Percentiles rank a stretch among this genome's conserved stretches.
These are phyloP conservation scores for Thermomucor indicae-seudaticae DNA, from an alignment of 371 early-diverging fungal genomes.

Conservation along the genomic window DNA sequence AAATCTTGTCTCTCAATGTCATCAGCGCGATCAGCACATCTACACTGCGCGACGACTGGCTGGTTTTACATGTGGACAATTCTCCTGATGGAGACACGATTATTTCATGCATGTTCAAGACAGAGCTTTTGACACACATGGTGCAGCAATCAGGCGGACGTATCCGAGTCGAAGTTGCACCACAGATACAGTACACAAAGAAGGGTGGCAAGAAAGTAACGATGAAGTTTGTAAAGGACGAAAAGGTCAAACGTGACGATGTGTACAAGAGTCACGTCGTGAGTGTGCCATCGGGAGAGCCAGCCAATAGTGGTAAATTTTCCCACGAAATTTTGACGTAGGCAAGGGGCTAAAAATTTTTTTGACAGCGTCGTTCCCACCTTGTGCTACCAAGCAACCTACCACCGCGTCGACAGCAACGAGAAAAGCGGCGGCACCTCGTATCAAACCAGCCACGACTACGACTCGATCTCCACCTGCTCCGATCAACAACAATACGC, in stretches of 20 bases:
- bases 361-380: constrained; percentile 49
- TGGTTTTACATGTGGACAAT: constrained; percentile 64
- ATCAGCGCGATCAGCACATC: constrained; percentile 62
- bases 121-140: constrained; percentile 75
- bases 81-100: constrained; percentile 59
- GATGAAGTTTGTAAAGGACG: constrained; percentile 79
- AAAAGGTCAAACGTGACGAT: constrained; percentile 50
- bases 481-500: background rate
- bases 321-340: background rate
- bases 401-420: constrained; percentile 6
- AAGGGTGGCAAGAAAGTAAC: constrained; percentile 72
- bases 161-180: constrained; percentile 54
- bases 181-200: constrained; percentile 65
- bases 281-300: constrained; percentile 63
- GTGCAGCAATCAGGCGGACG: constrained; percentile 52
- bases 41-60: constrained; percentile 79
- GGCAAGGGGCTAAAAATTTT: background rate
- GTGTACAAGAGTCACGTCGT: constrained; percentile 79
- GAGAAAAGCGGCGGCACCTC: constrained; percentile 27
- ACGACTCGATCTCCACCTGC: constrained; percentile 16
- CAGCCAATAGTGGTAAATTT: constrained; percentile 55
- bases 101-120: constrained; percentile 70
- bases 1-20: constrained; percentile 45
- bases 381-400: constrained; percentile 48
- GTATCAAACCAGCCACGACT: constrained; percentile 12